phyloP scores from a whole-genome alignment of 441 rosid species.

The Populus hybrid region DNA sequence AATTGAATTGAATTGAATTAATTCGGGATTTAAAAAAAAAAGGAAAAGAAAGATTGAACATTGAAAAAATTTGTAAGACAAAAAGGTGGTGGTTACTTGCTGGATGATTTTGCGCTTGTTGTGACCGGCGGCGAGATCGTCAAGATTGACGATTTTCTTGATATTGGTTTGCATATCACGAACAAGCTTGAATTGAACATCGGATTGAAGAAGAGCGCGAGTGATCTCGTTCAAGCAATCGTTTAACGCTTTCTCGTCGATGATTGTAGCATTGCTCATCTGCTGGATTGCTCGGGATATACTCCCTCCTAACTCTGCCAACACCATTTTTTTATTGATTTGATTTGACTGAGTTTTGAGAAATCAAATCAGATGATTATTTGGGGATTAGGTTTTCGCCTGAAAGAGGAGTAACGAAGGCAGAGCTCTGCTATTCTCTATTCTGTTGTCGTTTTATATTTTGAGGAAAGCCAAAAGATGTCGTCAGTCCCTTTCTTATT shows the following conservation, averaged over 20 bases:
- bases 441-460: neutral
- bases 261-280: slow-evolving; percentile 96
- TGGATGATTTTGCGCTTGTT: slow-evolving; percentile 87
- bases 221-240: slow-evolving; percentile 95
- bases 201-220: slow-evolving; percentile 83
- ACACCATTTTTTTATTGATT: slow-evolving; percentile 48
- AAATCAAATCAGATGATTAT: too few relatives aligned
- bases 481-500: neutral
- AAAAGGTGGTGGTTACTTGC: slow-evolving; percentile 34
- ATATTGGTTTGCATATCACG: slow-evolving; percentile 81
- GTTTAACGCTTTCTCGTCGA: slow-evolving; percentile 82
- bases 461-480: neutral
- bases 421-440: neutral
- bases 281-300: slow-evolving; percentile 93
- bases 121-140: slow-evolving; percentile 86
- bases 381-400: neutral
- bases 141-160: slow-evolving; percentile 77
- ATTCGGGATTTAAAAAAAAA: neutral
- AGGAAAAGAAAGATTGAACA: too few relatives aligned
- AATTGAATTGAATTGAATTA: too few relatives aligned
- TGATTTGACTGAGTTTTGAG: too few relatives aligned
- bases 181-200: slow-evolving; percentile 90
- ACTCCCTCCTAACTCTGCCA: slow-evolving; percentile 90
- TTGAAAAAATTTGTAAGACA: too few relatives aligned
- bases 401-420: neutral